phyloP scores from a whole-genome alignment of 2,329 filamentous ascomycete species.

The Sarocladiaceae sp. region DNA sequence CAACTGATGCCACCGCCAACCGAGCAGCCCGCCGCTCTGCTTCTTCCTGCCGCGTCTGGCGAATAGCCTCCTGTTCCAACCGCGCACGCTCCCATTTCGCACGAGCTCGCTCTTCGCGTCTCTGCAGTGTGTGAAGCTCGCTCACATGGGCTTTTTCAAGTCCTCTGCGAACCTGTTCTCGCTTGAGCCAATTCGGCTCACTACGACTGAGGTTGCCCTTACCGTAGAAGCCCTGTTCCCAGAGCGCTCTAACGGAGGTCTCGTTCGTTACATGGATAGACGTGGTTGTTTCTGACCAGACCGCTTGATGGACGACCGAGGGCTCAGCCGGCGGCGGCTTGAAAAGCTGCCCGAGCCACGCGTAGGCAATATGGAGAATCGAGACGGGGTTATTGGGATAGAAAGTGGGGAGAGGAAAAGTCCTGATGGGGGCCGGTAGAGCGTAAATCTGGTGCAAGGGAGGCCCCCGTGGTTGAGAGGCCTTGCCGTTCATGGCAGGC shows the following conservation, averaged over 20 bases:
- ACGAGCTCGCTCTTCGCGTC: slow-evolving; percentile 73
- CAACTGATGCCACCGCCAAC: not conserved
- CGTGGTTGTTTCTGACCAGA: slow-evolving; percentile 74
- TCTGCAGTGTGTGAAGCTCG: slow-evolving; percentile 70
- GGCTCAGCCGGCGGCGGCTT: slow-evolving; percentile 60
- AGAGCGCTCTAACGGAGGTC: slow-evolving; percentile 69
- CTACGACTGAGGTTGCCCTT: slow-evolving; percentile 90
- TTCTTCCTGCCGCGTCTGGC: slow-evolving; percentile 53
- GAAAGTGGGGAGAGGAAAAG: slow-evolving; percentile 79
- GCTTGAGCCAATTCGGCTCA: slow-evolving; percentile 86
- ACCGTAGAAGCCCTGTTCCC: slow-evolving; percentile 97
- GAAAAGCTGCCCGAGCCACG: slow-evolving; percentile 69
- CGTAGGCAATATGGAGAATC: slow-evolving; percentile 70
- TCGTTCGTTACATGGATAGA: slow-evolving; percentile 80
- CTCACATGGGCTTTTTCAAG: slow-evolving; percentile 62
- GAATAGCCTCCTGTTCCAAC: slow-evolving; percentile 76
- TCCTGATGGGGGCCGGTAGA: slow-evolving; percentile 71
- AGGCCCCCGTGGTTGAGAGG: slow-evolving; percentile 28
- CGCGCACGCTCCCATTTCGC: slow-evolving; percentile 91
- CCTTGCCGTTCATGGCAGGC: slow-evolving; percentile 2
- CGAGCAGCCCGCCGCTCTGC: slow-evolving; percentile 18
- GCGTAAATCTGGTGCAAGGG: slow-evolving; percentile 69
- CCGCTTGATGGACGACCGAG: slow-evolving; percentile 59
- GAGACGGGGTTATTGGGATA: slow-evolving; percentile 92
- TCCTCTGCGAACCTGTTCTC: slow-evolving; percentile 68